phyloP scores from a whole-genome alignment of 495 filamentous ascomycete species.

The Penicillium angulare region DNA sequence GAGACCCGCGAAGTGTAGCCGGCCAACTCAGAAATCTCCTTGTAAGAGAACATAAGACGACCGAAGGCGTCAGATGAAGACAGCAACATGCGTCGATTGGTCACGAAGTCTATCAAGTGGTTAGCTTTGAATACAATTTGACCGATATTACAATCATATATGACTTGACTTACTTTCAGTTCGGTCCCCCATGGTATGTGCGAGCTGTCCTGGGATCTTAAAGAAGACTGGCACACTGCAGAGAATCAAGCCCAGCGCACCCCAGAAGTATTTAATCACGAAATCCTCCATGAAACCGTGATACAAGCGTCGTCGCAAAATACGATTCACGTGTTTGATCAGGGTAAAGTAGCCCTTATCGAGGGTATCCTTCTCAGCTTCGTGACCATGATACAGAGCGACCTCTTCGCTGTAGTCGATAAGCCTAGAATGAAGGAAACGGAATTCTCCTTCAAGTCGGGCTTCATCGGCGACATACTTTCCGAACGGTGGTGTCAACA shows the following conservation, averaged over 20 bases:
- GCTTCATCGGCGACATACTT: constrained; percentile 98
- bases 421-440: constrained; percentile 88
- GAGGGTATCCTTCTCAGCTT: constrained; percentile 93
- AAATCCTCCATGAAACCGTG: constrained; percentile 99
- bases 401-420: constrained; percentile 97
- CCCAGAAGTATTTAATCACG: constrained; percentile 99
- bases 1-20: constrained; percentile 92
- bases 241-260: constrained; percentile 86
- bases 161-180: constrained; percentile 81
- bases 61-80: constrained; percentile 95
- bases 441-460: constrained; percentile 89
- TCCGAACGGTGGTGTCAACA: constrained; percentile 93
- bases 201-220: constrained; percentile 74
- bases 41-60: constrained; percentile 96
- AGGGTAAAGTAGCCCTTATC: constrained; percentile 99
- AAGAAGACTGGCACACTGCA: constrained; percentile 97
- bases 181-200: constrained; percentile 78
- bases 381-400: constrained; percentile 88
- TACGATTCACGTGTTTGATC: constrained; percentile 98
- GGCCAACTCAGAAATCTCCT: constrained; percentile 93
- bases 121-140: no score
- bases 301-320: constrained; percentile 82
- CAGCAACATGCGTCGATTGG: constrained; percentile 86
- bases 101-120: constrained; percentile 69
- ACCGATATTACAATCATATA: no score